Conservation (phyloP, 208 protist species). For the Trypanosoma melophagium region DNA sequence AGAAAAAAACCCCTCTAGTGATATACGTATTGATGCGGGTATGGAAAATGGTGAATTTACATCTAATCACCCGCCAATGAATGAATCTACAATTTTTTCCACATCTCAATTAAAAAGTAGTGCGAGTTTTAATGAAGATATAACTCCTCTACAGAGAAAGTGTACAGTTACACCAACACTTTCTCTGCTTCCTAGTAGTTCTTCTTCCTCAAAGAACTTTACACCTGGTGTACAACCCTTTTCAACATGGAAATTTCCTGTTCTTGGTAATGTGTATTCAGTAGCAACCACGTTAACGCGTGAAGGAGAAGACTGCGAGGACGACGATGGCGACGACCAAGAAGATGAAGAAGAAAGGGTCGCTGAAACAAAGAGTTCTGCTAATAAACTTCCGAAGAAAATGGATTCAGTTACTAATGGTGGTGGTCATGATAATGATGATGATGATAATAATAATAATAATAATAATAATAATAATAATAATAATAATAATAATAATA, state of each 20-base stretch:
- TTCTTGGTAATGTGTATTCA: conserved; percentile 14
- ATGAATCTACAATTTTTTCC: not conserved
- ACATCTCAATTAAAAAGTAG: not conserved
- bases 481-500: not conserved
- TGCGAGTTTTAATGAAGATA: not conserved
- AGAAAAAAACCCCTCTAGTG: not conserved
- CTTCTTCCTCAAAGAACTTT: conserved; percentile 3
- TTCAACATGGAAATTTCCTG: conserved; percentile 26
- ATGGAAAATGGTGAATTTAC: not conserved
- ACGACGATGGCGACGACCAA: not conserved
- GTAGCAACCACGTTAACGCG: not conserved
- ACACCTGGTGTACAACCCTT: conserved; percentile 12
- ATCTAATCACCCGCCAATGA: not conserved
- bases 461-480: not conserved
- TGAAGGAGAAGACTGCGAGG: no score
- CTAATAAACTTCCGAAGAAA: not conserved
- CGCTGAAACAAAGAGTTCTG: not conserved
- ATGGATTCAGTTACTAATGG: no score
- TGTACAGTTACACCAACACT: not conserved
- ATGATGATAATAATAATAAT: not conserved
- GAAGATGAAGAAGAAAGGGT: not conserved
- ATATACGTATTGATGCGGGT: not conserved
- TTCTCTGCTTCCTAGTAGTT: not conserved
- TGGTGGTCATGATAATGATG: not conserved
- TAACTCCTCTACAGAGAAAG: not conserved